phyloP scores from a whole-genome alignment of 1,139 yeast genomes.

The Protomyces lactucae-debilis region DNA sequence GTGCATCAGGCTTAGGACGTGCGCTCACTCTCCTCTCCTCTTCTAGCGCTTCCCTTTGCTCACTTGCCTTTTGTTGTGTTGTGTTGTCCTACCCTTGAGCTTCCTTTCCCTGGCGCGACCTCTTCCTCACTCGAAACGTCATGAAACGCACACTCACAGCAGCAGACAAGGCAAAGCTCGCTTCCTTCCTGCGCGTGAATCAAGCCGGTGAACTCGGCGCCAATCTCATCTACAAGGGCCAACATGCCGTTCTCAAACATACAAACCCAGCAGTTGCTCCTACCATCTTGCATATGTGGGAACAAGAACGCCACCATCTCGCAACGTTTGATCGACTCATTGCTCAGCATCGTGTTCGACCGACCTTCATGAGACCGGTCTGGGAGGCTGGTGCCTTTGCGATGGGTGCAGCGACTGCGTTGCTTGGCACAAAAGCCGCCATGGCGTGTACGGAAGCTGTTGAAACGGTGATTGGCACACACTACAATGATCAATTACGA shows the following conservation, averaged over 20 bases:
- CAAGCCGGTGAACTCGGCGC: constrained; percentile 99
- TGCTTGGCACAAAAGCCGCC: constrained; percentile 89
- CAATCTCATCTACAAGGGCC: constrained; percentile 86
- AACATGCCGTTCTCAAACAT: constrained; percentile 66
- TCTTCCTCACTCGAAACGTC: background rate
- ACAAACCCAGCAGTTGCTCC: constrained; percentile 59
- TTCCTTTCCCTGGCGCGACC: background rate
- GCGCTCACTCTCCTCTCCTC: background rate
- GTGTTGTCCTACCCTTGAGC: background rate
- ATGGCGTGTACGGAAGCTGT: constrained; percentile 99
- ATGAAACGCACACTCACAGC: constrained; percentile 11
- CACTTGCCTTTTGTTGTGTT: background rate
- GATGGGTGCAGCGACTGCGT: constrained; percentile 81
- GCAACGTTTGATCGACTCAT: constrained; percentile 76
- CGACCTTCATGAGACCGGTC: constrained; percentile 80
- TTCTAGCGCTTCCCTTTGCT: background rate
- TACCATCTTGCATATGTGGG: constrained; percentile 93
- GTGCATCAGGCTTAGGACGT: background rate
- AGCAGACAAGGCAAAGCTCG: constrained; percentile 25
- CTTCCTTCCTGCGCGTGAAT: constrained; percentile 64
- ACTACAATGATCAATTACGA: constrained; percentile 84
- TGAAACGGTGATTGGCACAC: constrained; percentile 96
- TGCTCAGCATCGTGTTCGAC: constrained; percentile 73
- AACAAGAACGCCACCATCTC: constrained; percentile 89
- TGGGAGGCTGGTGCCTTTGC: constrained; percentile 91